Evolutionary conservation across 1,139 yeast species (phyloP).

Genomic region (Saccharomycopsis crataegensis): DNA sequence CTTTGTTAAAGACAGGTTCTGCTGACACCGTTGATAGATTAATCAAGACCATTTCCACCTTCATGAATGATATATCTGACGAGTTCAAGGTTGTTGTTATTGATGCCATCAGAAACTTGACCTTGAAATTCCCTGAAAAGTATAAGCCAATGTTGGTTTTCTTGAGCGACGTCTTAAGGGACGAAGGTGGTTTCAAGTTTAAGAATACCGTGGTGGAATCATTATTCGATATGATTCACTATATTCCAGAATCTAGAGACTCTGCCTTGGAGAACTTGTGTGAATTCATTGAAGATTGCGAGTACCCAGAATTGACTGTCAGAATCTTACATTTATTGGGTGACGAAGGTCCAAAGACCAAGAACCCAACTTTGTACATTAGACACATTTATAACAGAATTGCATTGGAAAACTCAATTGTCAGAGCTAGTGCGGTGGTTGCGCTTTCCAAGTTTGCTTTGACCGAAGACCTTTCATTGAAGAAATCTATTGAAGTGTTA

Average conservation of each 20-base stretch:
- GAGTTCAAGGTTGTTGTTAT: constrained; percentile 92
- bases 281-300: constrained; percentile 98
- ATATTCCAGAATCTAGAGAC: constrained; percentile 82
- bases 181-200: constrained; percentile 82
- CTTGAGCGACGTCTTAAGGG: constrained; percentile 77
- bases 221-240: constrained; percentile 80
- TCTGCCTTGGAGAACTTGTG: constrained; percentile 81
- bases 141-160: constrained; percentile 77
- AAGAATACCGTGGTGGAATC: constrained; percentile 90
- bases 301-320: constrained; percentile 85
- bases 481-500: constrained; percentile 64
- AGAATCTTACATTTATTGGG: constrained; percentile 88
- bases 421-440: constrained; percentile 91
- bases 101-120: constrained; percentile 88
- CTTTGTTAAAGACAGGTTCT: constrained; percentile 90
- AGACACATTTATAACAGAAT: constrained; percentile 96
- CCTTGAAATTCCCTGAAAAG: constrained; percentile 88
- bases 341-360: constrained; percentile 84
- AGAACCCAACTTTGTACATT: constrained; percentile 84
- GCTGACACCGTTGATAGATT: constrained; percentile 85
- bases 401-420: constrained; percentile 89
- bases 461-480: constrained; percentile 57
- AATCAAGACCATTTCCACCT: constrained; percentile 77
- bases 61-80: constrained; percentile 91
- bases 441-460: constrained; percentile 89